Conservation (phyloP, 495 filamentous ascomycete species). For the Penicillium robsamsonii region DNA sequence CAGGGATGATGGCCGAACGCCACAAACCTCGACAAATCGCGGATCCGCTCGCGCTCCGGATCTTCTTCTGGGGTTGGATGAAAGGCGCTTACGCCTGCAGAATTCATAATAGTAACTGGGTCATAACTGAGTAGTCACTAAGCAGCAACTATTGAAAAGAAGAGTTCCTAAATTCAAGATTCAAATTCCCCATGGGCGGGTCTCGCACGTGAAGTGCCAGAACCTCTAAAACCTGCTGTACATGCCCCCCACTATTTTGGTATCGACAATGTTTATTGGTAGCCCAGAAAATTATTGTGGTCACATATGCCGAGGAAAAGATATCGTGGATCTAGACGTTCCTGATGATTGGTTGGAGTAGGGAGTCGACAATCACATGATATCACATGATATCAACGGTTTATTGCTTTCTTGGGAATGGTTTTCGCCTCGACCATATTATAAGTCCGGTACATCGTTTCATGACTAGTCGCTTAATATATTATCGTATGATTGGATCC, state of each 20-base stretch:
- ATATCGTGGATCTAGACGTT: not conserved
- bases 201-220: not conserved
- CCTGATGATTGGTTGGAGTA: not conserved
- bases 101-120: constrained; percentile 12
- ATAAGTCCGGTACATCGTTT: too few species aligned
- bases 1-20: not conserved
- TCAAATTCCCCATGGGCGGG: not conserved
- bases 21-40: constrained; percentile 24
- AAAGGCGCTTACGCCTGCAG: constrained; percentile 12
- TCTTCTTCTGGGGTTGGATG: constrained; percentile 16
- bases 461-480: too few species aligned
- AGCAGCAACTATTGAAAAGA: not conserved
- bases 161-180: not conserved
- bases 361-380: not conserved
- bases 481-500: too few species aligned
- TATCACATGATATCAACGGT: not conserved
- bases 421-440: too few species aligned
- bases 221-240: not conserved
- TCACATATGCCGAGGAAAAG: not conserved
- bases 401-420: too few species aligned
- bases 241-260: not conserved
- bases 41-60: constrained; percentile 23
- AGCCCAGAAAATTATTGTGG: not conserved
- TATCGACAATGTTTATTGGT: not conserved
- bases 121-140: not conserved